Conservation (phyloP, 2,329 filamentous ascomycete species). For the Rhynchosporium graminicola region DNA sequence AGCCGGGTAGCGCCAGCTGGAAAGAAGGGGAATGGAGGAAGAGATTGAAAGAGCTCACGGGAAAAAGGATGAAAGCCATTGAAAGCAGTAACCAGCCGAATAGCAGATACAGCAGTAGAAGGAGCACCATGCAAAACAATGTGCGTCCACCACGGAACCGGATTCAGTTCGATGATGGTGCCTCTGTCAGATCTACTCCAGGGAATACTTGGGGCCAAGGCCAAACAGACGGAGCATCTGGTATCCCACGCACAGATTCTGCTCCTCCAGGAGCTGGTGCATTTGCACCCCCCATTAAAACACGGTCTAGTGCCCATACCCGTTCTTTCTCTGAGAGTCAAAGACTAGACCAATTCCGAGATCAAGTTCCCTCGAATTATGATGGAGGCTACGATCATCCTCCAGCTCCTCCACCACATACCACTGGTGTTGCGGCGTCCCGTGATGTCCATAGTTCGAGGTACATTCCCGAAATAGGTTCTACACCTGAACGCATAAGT, state of each 20-base stretch:
- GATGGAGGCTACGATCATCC: slow-evolving; percentile 35
- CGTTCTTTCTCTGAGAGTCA: slow-evolving; percentile 41
- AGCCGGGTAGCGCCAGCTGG: slow-evolving; percentile 75
- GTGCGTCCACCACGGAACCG: slow-evolving; percentile 50
- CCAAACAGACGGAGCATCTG: slow-evolving; percentile 25
- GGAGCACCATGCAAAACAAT: slow-evolving; percentile 58
- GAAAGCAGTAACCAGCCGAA: slow-evolving; percentile 45
- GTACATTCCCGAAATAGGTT: slow-evolving; percentile 48
- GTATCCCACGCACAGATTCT: slow-evolving; percentile 50
- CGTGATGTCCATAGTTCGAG: slow-evolving; percentile 28
- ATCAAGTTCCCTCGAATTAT: slow-evolving; percentile 28
- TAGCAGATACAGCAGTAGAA: slow-evolving; percentile 58
- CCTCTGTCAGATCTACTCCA: slow-evolving; percentile 53
- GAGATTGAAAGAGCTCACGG: slow-evolving; percentile 84
- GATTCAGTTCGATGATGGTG: slow-evolving; percentile 59
- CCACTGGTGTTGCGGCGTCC: slow-evolving; percentile 17
- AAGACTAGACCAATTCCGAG: slow-evolving; percentile 33
- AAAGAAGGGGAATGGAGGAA: slow-evolving; percentile 87
- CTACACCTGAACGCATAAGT: slow-evolving; percentile 54
- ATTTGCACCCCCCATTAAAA: slow-evolving; percentile 24
- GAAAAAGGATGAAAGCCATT: slow-evolving; percentile 70
- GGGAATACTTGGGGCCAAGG: slow-evolving; percentile 43
- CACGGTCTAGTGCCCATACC: slow-evolving; percentile 26
- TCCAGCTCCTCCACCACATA: slow-evolving; percentile 36
- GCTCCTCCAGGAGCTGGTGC: slow-evolving; percentile 47